Percentiles rank a stretch among this genome's conserved stretches.
Evolutionary conservation across 495 filamentous ascomycete genomes (phyloP).

Genomic region (Neohortaea acidophila): DNA sequence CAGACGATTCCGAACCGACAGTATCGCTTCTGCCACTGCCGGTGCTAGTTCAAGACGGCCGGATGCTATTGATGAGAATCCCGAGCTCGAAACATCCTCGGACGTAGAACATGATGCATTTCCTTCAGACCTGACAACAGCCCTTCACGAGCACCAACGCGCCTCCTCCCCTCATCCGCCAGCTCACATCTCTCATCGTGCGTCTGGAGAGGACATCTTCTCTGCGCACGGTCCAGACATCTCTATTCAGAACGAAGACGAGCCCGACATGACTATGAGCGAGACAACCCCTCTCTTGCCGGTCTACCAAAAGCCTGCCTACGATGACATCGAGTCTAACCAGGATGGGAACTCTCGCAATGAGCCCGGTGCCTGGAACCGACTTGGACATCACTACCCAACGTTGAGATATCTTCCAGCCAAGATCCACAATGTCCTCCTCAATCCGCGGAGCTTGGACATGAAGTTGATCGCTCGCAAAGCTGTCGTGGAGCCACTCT

Average conservation of each 20-base stretch:
- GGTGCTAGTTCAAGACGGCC: constrained; percentile 18
- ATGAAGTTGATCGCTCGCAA: constrained; percentile 45
- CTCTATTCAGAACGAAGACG: constrained; percentile 2
- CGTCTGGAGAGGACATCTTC: too few species aligned
- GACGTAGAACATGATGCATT: constrained; percentile 24
- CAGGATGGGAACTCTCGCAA: constrained; percentile 17
- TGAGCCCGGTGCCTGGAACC: constrained; percentile 9
- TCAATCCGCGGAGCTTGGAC: constrained; percentile 60
- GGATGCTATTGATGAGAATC: constrained; percentile 41
- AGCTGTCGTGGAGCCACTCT: constrained; percentile 48
- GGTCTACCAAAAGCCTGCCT: neutral
- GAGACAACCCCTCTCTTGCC: constrained; percentile 13
- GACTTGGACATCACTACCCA: constrained; percentile 14
- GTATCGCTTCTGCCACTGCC: constrained; percentile 13
- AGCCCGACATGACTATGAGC: neutral
- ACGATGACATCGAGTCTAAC: constrained; percentile 5
- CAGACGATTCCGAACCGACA: constrained; percentile 13
- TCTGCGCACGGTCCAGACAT: too few species aligned
- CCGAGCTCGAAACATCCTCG: constrained; percentile 43
- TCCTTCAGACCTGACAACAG: constrained; percentile 15
- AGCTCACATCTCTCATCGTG: too few species aligned
- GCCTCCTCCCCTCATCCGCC: neutral
- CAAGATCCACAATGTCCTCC: constrained; percentile 8
- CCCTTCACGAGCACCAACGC: constrained; percentile 10
- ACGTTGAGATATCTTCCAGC: constrained; percentile 1